A percentile compares a stretch with the other conserved stretches of the same genome.
These are phyloP conservation scores for Amanita pseudoporphyria DNA, from an alignment of 768 basidiomycete genomes.

Conservation along the genomic window DNA sequence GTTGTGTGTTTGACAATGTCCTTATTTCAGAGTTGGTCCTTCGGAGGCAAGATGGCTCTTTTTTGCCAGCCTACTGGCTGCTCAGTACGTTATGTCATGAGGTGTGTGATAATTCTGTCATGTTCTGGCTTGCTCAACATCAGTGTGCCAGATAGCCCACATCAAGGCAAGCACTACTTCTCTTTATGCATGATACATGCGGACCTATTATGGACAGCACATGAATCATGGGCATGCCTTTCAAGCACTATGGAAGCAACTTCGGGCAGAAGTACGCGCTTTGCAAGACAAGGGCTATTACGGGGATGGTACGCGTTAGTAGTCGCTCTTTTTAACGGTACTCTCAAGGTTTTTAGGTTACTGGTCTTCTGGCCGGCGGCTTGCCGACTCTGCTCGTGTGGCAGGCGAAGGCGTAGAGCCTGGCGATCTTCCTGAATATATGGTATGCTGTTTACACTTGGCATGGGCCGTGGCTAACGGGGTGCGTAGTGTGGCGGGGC, in stretches of 20 bases:
- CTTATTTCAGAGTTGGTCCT: slow-evolving; percentile 61
- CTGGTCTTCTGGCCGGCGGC: slow-evolving; percentile 71
- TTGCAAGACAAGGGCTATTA: slow-evolving; percentile 74
- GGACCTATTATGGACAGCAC: slow-evolving; percentile 34
- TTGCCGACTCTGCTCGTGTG: slow-evolving; percentile 53
- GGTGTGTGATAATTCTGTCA: slow-evolving; percentile 31
- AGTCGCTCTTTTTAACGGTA: neutral
- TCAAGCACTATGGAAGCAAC: slow-evolving; percentile 62
- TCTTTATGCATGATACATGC: neutral
- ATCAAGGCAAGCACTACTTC: slow-evolving; percentile 46
- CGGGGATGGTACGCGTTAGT: slow-evolving; percentile 57
- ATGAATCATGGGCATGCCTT: slow-evolving; percentile 76
- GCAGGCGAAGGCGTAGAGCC: slow-evolving; percentile 38
- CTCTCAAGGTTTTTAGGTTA: slow-evolving; percentile 38
- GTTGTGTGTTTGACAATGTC: neutral
- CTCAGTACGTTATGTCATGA: slow-evolving; percentile 80
- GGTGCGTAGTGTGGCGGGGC: slow-evolving; percentile 66
- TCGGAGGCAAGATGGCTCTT: slow-evolving; percentile 47
- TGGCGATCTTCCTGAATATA: slow-evolving; percentile 67
- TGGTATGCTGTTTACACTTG: slow-evolving; percentile 35
- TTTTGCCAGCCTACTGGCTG: slow-evolving; percentile 55
- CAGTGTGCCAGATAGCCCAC: slow-evolving; percentile 55
- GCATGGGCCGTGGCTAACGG: neutral
- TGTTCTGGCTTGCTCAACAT: slow-evolving; percentile 9
- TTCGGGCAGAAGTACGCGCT: slow-evolving; percentile 54